Base-by-base conservation (phyloP, 495 filamentous ascomycete genomes). In the Copromyces sp. region DNA sequence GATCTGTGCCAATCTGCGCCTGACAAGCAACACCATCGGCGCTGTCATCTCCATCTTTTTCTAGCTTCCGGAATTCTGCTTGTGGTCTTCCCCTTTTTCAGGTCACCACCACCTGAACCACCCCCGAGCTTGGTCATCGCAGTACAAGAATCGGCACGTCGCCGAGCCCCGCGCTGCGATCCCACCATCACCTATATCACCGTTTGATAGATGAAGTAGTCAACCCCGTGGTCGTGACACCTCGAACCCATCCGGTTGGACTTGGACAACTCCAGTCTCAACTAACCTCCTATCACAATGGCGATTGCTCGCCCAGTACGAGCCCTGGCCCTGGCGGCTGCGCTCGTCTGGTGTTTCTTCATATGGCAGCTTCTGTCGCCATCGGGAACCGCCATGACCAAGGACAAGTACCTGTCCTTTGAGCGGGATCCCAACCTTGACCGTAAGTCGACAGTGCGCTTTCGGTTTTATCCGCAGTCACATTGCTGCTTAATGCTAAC, bases 231-330 rank as follows among this genome's bases (percentile, higher is more conserved):
- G 39, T 35, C 35, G 41, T 68, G 40, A 41, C 72, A 69, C 47
- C 29, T 35, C 29, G 32, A 71, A 71, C 42, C 20, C 70, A 35
- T 32, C 35, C 70, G 42, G 53, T 71, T 68, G 70, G 32, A 45
- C 70, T 37, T 39, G 35, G 41, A 35, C 42, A 38, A 37, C 80
- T 76, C 29, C 81, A 35, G 39, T 77, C 29, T 68, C 79, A 78
- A 14, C 75, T 35, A 9, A 82, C 75, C 65, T 35, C 53, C 53
- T 65, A 65, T 65, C 53, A 65, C 14, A 65, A 97, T 97, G 93
- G 92, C 91, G 77, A 85, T 96, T 80, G 90, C 93, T 78, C 90
- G 89, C 85, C 91, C 92, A 38, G 90, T 95, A 79, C 90, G 94
- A 80, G 89, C 92, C 76, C 85, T 97, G 78, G 91, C 85, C 75